Base-by-base conservation (phyloP, 2,329 filamentous ascomycete species). In the Pseudogymnoascus verrucosus region DNA sequence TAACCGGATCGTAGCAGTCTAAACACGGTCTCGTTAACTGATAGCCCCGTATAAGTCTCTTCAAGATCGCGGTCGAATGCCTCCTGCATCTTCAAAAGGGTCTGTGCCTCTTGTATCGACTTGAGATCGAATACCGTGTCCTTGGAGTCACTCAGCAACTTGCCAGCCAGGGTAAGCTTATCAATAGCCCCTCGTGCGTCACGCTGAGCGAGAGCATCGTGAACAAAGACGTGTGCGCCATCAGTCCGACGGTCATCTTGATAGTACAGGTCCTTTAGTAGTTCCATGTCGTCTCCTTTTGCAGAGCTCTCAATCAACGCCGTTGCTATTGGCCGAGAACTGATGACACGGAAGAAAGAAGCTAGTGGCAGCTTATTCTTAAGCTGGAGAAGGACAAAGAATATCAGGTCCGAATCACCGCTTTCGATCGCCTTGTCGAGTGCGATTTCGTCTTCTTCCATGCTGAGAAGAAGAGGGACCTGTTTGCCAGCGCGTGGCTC, bases 351-450 rank as follows among this genome's bases (percentile, higher is more conserved):
- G 81, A 99, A 98, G 80, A 99, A 99, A 36, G 85, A 88, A 1
- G 93, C 91, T 1, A 97, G 81, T 0, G 95, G 91, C 6, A 97
- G 82, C 73, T 96, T 96, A 76, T 91, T 91, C 78, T 92, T 95
- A 39, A 99, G 79, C 66, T 93, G 88, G 6, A 96, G 78, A 5
- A 99, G 82, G 4, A 99, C 95, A 71, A 88, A 93, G 69, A 91
- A 88, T n/a, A 96, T 85, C 1, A 99, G 82, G 69, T 99, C 95
- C 0, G 93, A 93, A 72, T 99, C 95, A 16, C 93, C 93, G 65
- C 91, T 96, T 74, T 97, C 92, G 65, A 98, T 91, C 8, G 95
- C 93, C 75, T 98, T 99, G 79, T 98, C 93, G 0, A 99, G 84
- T 0, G 95, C 95, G 42, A 98, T 86, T 68, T 93, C 91, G 68